Base-by-base conservation (phyloP, 2,329 filamentous ascomycete species). In the Colletotrichum nymphaeae region DNA sequence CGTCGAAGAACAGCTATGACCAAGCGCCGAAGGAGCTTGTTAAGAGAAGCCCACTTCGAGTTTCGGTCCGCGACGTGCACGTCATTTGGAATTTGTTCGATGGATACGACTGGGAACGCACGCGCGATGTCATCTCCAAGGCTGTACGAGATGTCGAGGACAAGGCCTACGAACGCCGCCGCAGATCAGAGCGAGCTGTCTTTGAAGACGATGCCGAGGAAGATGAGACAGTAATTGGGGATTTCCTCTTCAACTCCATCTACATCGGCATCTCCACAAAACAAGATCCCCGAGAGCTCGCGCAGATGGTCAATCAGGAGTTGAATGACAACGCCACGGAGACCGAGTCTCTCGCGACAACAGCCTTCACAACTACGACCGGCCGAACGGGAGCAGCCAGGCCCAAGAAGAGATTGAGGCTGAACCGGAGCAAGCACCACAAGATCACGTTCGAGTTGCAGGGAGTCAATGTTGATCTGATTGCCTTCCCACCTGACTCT, bases 31-130 rank as follows among this genome's bases (percentile, higher is more conserved):
- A 90, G 63, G 81, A 85, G 11, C 91, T 92, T 74, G 85, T 92
- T 9, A 87, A 88, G 52, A 87, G 87, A 66, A 94, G 93, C 74
- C 94, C 96, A 6, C 84, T 99, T 16, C 92, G 91, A 75, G 87
- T 98, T 3, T 91, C 91, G 5, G 89, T 98, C 19, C 92, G 94
- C 30, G 95, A 98, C 79, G 92, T 98, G 6, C 95, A 98, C 80
- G 86, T 98, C 64, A 98, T 98, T 73, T 99, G 97, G 97, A 97
- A 99, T 79, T 86, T 99, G 1, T 98, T 97, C 81, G 97, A 99
- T 84, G 97, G 97, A 1, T 99, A 98, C 80, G 97, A 99, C 82
- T 99, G 97, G 97, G 90, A 92, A 77, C 89, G 91, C 56, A 99
- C 97, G 0, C 90, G 96, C 56, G 93, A 97, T 75, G 91, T 93